Evolutionary conservation across 768 basidiomycete genomes (phyloP).

Genomic region (Tephrocybe sp.): DNA sequence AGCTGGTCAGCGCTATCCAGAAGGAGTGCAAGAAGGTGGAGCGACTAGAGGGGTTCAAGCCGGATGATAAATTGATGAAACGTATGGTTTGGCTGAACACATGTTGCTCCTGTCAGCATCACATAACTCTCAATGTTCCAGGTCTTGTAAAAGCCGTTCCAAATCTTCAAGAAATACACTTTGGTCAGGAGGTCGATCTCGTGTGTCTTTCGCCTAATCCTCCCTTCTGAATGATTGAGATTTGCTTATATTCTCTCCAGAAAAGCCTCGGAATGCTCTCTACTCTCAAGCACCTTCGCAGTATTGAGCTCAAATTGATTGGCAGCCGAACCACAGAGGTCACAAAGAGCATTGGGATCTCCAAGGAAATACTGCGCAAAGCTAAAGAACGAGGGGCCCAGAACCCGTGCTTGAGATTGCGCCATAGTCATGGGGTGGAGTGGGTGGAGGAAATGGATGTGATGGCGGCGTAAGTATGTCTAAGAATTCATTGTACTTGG

Average conservation of each 20-base stretch:
- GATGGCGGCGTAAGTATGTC: no score
- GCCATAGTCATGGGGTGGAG: not conserved
- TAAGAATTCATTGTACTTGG: no score
- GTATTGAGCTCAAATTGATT: not conserved
- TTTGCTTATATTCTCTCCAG: not conserved
- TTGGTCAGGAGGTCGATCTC: not conserved
- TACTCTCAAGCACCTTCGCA: slow-evolving; percentile 1
- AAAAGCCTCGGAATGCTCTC: slow-evolving; percentile 1
- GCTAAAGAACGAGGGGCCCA: not conserved
- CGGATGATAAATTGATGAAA: slow-evolving; percentile 23
- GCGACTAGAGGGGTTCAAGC: slow-evolving; percentile 23
- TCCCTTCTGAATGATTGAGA: not conserved
- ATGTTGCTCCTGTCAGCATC: not conserved
- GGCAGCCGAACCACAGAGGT: not conserved
- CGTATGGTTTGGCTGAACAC: slow-evolving; percentile 19
- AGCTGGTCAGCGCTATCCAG: slow-evolving; percentile 29
- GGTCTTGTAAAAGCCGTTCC: slow-evolving; percentile 22
- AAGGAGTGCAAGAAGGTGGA: slow-evolving; percentile 29
- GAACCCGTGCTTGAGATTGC: not conserved
- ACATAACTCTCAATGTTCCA: not conserved
- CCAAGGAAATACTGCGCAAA: slow-evolving; percentile 16
- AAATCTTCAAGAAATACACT: slow-evolving; percentile 16
- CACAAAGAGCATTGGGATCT: slow-evolving; percentile 12
- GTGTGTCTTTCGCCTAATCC: not conserved
- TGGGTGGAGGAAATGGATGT: not conserved